Conservation (phyloP, 495 filamentous ascomycete species). For the Hypoxylon intermedium region DNA sequence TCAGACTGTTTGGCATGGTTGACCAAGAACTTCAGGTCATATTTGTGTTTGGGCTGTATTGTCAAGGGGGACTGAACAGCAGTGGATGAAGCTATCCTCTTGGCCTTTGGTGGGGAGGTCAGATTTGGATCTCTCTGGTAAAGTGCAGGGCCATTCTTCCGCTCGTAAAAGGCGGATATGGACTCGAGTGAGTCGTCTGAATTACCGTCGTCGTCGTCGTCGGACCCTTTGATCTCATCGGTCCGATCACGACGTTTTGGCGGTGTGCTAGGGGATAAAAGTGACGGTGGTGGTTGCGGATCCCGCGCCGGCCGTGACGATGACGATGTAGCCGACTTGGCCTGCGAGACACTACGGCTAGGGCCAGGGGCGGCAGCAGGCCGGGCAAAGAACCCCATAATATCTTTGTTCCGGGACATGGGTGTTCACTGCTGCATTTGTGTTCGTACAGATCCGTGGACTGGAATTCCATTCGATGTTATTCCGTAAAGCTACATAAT, state of each 20-base stretch:
- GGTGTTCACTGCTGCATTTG: not conserved
- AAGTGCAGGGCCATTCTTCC: conserved; percentile 28
- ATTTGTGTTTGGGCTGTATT: conserved; percentile 66
- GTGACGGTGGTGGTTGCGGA: not conserved
- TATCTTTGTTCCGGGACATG: conserved; percentile 41
- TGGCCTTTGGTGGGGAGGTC: conserved; percentile 47
- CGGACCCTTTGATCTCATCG: conserved; percentile 69
- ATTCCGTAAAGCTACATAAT: no score
- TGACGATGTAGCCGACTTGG: conserved; percentile 17
- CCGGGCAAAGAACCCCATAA: conserved; percentile 46
- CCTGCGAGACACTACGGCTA: conserved; percentile 20
- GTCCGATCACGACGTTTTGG: conserved; percentile 42
- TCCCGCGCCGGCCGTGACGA: conserved; percentile 20
- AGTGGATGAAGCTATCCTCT: conserved; percentile 46
- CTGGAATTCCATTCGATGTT: not conserved
- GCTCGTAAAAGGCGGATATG: conserved; percentile 33
- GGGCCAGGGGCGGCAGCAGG: conserved; percentile 3
- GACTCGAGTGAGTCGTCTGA: conserved; percentile 53
- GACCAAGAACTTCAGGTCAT: conserved; percentile 70
- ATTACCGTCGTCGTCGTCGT: conserved; percentile 70
- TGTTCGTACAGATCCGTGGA: not conserved
- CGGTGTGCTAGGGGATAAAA: conserved; percentile 42
- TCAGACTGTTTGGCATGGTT: conserved; percentile 64
- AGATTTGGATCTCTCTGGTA: conserved; percentile 34
- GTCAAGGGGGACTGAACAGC: conserved; percentile 51